Conservation (phyloP, 2,329 filamentous ascomycete genomes). For the Scortechinia acanthostroma region DNA sequence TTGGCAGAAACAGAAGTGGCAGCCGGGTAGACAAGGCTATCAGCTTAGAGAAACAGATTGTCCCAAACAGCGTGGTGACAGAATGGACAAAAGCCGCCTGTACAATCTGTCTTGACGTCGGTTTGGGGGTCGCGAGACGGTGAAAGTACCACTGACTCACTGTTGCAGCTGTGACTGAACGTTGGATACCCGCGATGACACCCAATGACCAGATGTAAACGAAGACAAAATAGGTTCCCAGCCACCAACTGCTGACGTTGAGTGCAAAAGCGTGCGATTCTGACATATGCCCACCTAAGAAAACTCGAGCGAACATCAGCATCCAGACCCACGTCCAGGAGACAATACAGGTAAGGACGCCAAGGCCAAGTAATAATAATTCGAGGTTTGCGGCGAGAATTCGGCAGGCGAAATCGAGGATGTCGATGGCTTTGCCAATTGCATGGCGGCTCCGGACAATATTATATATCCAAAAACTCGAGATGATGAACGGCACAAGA, state of each 20-base stretch:
- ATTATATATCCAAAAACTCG: slow-evolving; percentile 49
- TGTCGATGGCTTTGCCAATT: slow-evolving; percentile 47
- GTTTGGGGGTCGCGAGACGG: slow-evolving; percentile 44
- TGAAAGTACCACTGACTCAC: slow-evolving; percentile 68
- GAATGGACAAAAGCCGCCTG: slow-evolving; percentile 51
- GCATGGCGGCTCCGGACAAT: slow-evolving; percentile 47
- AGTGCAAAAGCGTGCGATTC: slow-evolving; percentile 42
- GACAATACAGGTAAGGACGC: slow-evolving; percentile 42
- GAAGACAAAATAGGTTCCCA: slow-evolving; percentile 52
- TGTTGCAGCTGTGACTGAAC: slow-evolving; percentile 55
- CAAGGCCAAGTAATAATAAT: slow-evolving; percentile 47
- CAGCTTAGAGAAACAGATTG: slow-evolving; percentile 52
- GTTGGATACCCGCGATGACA: slow-evolving; percentile 53
- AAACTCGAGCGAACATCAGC: slow-evolving; percentile 59
- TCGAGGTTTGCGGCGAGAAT: slow-evolving; percentile 50
- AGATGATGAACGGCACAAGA: slow-evolving; percentile 43
- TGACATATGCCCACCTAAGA: slow-evolving; percentile 51
- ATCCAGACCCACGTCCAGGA: slow-evolving; percentile 62
- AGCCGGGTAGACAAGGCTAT: slow-evolving; percentile 48
- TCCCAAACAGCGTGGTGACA: slow-evolving; percentile 50
- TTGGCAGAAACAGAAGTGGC: slow-evolving; percentile 53
- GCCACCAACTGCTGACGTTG: slow-evolving; percentile 57
- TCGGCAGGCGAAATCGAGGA: slow-evolving; percentile 55
- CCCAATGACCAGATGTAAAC: slow-evolving; percentile 58
- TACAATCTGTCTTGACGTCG: slow-evolving; percentile 49